phyloP scores from a whole-genome alignment of 768 basidiomycete species.

The Hemileccinum impolitum region DNA sequence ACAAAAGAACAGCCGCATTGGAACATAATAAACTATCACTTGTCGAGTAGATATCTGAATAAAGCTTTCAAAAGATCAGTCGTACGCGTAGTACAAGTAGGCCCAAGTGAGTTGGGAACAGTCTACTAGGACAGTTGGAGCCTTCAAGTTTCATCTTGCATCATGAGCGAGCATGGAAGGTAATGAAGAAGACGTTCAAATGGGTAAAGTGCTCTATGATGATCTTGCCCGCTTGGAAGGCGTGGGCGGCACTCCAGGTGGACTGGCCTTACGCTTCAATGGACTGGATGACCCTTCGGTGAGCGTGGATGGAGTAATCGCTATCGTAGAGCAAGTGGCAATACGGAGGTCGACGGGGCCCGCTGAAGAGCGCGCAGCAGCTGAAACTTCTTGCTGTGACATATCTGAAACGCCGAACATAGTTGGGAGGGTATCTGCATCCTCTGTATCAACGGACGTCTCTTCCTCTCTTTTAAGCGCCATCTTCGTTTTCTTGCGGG shows the following conservation, averaged over 20 bases:
- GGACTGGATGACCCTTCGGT: conserved; percentile 1
- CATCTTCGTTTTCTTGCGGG: conserved; percentile 20
- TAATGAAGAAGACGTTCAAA: neutral
- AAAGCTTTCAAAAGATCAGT: no score
- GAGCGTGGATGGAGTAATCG: neutral
- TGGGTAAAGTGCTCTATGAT: neutral
- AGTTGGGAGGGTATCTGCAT: conserved; percentile 27
- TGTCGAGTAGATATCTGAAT: no score
- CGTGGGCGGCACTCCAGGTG: conserved; percentile 1
- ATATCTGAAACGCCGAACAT: neutral
- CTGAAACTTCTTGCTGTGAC: neutral
- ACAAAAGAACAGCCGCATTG: no score
- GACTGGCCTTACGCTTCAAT: conserved; percentile 23
- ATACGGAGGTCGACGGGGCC: neutral
- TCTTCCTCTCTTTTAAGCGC: conserved; percentile 7
- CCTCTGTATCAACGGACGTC: conserved; percentile 23
- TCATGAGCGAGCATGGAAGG: neutral
- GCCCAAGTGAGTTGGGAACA: neutral
- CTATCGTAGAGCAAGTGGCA: neutral
- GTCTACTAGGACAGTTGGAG: no score
- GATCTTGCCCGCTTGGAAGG: conserved; percentile 23
- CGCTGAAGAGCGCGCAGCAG: neutral
- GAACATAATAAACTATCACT: no score
- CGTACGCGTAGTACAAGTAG: no score
- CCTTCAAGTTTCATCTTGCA: neutral